Percentiles rank a stretch among this genome's conserved stretches.
Conservation (phyloP, 106 monocot genomes). For the Acorus gramineus region DNA sequence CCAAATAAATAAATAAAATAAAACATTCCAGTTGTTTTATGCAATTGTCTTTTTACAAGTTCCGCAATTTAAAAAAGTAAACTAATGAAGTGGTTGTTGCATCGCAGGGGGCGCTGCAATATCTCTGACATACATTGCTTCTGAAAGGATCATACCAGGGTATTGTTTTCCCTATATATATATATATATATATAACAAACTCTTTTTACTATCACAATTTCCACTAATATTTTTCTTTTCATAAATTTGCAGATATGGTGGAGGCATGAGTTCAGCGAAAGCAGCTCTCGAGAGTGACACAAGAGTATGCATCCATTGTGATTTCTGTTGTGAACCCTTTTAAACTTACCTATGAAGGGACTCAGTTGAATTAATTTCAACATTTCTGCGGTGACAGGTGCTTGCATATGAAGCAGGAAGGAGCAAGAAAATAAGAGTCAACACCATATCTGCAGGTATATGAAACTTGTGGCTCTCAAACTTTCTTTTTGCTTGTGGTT, state of each 20-base stretch:
- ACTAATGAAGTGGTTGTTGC: no score
- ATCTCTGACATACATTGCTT: conserved; percentile 83
- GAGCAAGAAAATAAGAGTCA: conserved; percentile 79
- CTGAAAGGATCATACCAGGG: conserved; percentile 87
- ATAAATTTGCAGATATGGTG: conserved; percentile 47
- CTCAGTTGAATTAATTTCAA: no score
- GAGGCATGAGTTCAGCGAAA: conserved; percentile 98
- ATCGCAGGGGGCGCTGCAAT: conserved; percentile 37
- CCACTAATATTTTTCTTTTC: no score
- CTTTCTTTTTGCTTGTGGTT: neutral
- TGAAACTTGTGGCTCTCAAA: neutral
- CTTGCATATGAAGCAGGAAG: conserved; percentile 93
- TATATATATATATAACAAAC: neutral
- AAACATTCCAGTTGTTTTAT: no score
- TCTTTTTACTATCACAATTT: neutral
- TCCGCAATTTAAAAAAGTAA: no score
- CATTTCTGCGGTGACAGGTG: conserved; percentile 25
- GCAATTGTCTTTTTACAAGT: no score
- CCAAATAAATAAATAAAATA: no score
- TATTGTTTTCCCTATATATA: neutral
- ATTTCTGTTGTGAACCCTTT: neutral
- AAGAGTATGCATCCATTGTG: conserved; percentile 20
- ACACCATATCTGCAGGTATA: conserved; percentile 93
- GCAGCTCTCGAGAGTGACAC: conserved; percentile 96
- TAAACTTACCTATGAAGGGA: no score